Base-by-base conservation (phyloP, 306 rosid species). In the Pyrus pyrifolia region DNA sequence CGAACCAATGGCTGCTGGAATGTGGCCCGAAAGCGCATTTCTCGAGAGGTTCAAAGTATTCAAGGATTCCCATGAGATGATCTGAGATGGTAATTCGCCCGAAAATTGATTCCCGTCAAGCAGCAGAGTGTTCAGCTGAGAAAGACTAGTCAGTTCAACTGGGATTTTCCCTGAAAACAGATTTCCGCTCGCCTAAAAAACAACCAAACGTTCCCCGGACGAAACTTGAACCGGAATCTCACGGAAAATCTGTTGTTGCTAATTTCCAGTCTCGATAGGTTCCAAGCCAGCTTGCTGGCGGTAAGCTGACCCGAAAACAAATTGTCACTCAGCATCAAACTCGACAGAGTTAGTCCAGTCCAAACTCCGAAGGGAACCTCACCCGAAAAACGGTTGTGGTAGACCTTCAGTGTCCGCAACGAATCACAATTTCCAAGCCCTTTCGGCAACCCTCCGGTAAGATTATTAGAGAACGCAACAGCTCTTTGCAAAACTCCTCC, bases 221-320 rank as follows among this genome's bases (percentile, higher is more conserved):
- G 87, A 70, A 67, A 86, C 71, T 40, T 87, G 90, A 30, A 22
- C 57, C 19, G 97, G 89, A 51, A 92, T 79, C 64, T 68, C 0
- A 89, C 99, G 2, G 90, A 87, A 70, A 95, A 89, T 40, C 67
- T 81, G 84, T 95, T 95, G 83, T 89, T 75, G 27, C 87, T 83
- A 31, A 95, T 83, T 62, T 91, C 86, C 55, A 95, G 78, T 77
- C 96, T 87, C 1, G 95, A 83, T 67, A 90, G 53, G 68, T 80
- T 88, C 89, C 68, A 42, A 52, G 89, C 79, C 21, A 92, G 25
- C 70, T 81, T 82, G 64, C 75, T 65, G 1, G 69, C 71, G 0
- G 97, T 95, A 86, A 94, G 86, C 67, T 79, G 72, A n/a, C 98
- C 97, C 3, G 93, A 82, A 69, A 94, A 86, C 3, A 82, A 82